Percentiles rank a stretch among this genome's conserved stretches.
Conservation (phyloP, 2,329 filamentous ascomycete genomes). For the Aspergillus fructus region DNA sequence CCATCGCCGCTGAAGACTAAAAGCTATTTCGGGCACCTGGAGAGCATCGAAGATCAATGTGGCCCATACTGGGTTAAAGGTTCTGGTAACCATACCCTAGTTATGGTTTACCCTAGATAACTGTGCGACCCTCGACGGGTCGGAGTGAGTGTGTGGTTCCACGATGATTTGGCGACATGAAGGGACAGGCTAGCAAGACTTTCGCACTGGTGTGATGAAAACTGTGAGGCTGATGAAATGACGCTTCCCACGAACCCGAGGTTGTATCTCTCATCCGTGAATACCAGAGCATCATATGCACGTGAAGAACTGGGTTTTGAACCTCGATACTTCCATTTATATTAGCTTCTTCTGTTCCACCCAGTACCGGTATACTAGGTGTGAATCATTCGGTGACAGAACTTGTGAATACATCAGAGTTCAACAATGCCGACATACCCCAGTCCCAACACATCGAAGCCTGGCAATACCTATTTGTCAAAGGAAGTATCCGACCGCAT, state of each 20-base stretch:
- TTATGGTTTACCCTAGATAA: conserved; percentile 3
- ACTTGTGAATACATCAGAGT: not conserved
- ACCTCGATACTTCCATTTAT: conserved; percentile 9
- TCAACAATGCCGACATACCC: conserved; percentile 8
- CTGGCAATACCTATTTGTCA: not conserved
- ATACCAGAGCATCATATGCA: conserved; percentile 4
- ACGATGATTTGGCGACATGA: conserved; percentile 15
- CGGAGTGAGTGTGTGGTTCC: conserved; percentile 14
- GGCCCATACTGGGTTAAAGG: not conserved
- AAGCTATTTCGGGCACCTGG: not conserved
- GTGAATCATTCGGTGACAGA: not conserved
- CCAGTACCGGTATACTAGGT: not conserved
- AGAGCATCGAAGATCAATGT: not conserved
- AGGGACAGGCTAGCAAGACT: conserved; percentile 12
- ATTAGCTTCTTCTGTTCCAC: not conserved
- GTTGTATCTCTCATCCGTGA: conserved; percentile 12
- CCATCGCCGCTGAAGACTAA: not conserved
- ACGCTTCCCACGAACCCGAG: conserved; percentile 8
- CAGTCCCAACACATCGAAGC: not conserved
- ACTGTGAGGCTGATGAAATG: conserved; percentile 19
- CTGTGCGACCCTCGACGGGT: conserved; percentile 19
- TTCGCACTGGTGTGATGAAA: not conserved
- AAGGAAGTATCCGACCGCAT: not conserved
- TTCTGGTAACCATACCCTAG: not conserved
- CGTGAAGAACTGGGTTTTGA: conserved; percentile 10